phyloP scores from a whole-genome alignment of 306 rosid species.

The Cajanus cajan region DNA sequence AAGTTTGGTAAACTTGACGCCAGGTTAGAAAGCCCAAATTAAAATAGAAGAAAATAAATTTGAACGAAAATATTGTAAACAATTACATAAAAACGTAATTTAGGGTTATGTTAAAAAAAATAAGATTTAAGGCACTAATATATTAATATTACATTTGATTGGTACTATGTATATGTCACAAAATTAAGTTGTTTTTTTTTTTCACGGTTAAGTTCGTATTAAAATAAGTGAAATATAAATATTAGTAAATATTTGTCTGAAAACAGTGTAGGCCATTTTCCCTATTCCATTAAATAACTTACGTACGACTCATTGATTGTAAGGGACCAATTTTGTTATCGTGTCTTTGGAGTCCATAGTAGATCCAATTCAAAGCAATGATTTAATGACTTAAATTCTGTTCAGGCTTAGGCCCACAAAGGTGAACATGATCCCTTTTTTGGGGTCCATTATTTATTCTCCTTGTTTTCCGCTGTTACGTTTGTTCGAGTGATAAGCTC shows the following conservation, averaged over 20 bases:
- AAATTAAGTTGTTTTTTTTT: background rate
- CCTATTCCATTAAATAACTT: background rate
- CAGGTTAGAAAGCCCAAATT: no score
- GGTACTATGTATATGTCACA: background rate
- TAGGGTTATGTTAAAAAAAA: background rate
- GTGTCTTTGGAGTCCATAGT: background rate
- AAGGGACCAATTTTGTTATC: no score
- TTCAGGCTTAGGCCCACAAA: background rate
- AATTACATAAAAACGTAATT: background rate
- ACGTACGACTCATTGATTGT: no score
- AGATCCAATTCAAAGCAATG: background rate
- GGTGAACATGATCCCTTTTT: background rate
- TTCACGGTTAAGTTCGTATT: background rate
- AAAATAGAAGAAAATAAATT: background rate
- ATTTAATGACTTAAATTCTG: background rate
- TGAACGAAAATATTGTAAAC: background rate
- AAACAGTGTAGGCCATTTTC: background rate
- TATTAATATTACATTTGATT: no score
- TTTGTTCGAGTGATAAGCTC: background rate
- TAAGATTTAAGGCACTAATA: background rate
- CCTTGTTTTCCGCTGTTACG: background rate
- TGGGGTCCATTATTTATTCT: no score
- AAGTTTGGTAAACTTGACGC: background rate
- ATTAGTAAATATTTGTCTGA: background rate
- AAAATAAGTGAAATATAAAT: background rate